These are phyloP conservation scores for Barnettozyma sp. DNA, from an alignment of 805 yeast genomes.

Conservation along the genomic window DNA sequence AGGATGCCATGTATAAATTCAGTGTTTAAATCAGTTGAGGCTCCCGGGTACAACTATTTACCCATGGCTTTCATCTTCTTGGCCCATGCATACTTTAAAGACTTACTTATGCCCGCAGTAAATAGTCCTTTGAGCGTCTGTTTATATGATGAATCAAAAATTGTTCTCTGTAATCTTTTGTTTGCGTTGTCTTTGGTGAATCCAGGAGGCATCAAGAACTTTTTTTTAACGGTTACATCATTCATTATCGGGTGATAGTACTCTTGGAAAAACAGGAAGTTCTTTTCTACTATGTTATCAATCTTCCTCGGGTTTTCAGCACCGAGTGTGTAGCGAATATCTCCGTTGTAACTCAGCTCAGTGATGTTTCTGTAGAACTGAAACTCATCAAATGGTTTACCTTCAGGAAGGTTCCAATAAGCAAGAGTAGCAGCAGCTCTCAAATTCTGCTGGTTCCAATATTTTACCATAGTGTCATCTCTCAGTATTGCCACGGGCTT, in stretches of 20 bases:
- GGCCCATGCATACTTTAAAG: slow-evolving; percentile 68
- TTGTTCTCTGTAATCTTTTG: slow-evolving; percentile 42
- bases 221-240: slow-evolving; percentile 30
- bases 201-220: slow-evolving; percentile 32
- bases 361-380: slow-evolving; percentile 74
- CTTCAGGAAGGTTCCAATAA: slow-evolving; percentile 29
- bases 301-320: slow-evolving; percentile 94
- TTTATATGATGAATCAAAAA: slow-evolving; percentile 58
- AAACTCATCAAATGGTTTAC: slow-evolving; percentile 42
- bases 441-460: slow-evolving; percentile 70
- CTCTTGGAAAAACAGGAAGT: slow-evolving; percentile 56
- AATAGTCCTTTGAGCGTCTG: slow-evolving; percentile 80
- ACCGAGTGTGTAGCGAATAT: slow-evolving; percentile 73
- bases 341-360: slow-evolving; percentile 80
- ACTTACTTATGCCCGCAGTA: slow-evolving; percentile 76
- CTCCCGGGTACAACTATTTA: background rate
- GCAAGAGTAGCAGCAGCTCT: slow-evolving; percentile 68
- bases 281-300: slow-evolving; percentile 75
- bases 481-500: slow-evolving; percentile 80
- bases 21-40: background rate
- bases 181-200: slow-evolving; percentile 32
- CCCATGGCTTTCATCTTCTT: slow-evolving; percentile 42
- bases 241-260: slow-evolving; percentile 61
- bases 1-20: background rate
- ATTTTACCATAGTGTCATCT: slow-evolving; percentile 55